Evolutionary conservation across 768 basidiomycete genomes (phyloP), one percentile per base, ranked within the genome.

Genomic region (Solioccasus polychromus): DNA sequence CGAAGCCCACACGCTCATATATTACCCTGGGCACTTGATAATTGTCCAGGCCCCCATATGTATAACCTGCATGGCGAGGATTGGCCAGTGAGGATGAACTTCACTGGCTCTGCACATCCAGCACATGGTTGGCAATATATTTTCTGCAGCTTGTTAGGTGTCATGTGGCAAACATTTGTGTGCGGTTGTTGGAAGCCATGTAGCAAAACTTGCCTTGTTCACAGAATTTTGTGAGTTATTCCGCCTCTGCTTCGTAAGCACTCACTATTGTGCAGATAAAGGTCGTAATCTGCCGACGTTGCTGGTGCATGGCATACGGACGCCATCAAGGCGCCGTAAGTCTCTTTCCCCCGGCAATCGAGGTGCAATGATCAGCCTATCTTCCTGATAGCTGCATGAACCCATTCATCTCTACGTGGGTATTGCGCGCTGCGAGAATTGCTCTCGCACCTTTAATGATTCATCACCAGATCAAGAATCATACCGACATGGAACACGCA

Each of bases 121-220:
- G 76, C 71, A 35, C 73, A 73, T 40, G 68, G 82, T 6, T 75
- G 75, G 66, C 64, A 91, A 5, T 89, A 82, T 64, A 77, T 87
- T 51, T 78, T 82, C 65, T 86, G 80, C 50, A 85, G 88, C 22
- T 58, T 91, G 10, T 72, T 89, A 48, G 90, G 92, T 51, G 73
- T 88, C 2, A 83, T 88, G 79, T 92, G 88, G 86, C 90, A 92
- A 62, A 89, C 85, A 2, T 80, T 80, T 0, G 80, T 82, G 5
- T 88, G 89, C 88, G 86, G 85, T 70, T 87, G 54, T 83, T 88
- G 78, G 88, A 88, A 31, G 83, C 85, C 11, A 87, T 92, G 83
- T 87, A 8, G 78, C 75, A 2, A 88, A 88, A 60, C 78, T 92
- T 18, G 88, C 88, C 0, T 77, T 88, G 59, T 84, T 92, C 56